phyloP scores from a whole-genome alignment of 75 land plant species.

The Cunninghamia lanceolata region DNA sequence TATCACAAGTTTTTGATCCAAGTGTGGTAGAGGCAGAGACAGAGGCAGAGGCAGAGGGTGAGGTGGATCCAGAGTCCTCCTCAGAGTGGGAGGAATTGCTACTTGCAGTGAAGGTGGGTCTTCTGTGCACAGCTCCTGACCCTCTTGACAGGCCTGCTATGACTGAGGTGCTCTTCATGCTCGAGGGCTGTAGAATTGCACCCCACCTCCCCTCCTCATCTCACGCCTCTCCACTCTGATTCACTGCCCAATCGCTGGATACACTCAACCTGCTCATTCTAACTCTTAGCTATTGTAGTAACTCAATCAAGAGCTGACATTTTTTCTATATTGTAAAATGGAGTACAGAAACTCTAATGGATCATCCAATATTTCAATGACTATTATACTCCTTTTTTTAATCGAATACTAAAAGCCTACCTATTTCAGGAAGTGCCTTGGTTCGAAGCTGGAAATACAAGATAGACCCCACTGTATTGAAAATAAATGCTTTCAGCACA shows the following conservation, averaged over 20 bases:
- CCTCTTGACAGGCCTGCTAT: constrained; percentile 86
- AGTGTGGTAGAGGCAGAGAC: constrained; percentile 71
- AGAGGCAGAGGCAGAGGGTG: constrained; percentile 84
- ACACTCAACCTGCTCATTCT: no score
- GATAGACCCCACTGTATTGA: no score
- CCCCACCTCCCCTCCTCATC: constrained; percentile 86
- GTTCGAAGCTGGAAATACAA: no score
- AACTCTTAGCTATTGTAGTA: no score
- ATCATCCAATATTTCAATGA: no score
- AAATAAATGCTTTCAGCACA: no score
- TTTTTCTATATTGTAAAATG: no score
- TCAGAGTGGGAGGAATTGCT: constrained; percentile 99
- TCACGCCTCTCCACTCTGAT: constrained; percentile 66
- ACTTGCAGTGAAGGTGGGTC: constrained; percentile 86
- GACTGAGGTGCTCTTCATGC: constrained; percentile 97
- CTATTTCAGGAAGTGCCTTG: no score
- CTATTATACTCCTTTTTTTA: no score
- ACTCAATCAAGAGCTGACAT: no score
- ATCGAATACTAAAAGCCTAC: no score
- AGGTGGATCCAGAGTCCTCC: constrained; percentile 73
- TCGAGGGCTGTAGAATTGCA: constrained; percentile 95
- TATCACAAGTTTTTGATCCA: constrained; percentile 84
- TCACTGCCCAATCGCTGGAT: neutral
- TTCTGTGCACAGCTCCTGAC: constrained; percentile 94
- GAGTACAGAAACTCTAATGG: no score